phyloP scores from a whole-genome alignment of 2,329 filamentous ascomycete species.

The Onygenales sp. region DNA sequence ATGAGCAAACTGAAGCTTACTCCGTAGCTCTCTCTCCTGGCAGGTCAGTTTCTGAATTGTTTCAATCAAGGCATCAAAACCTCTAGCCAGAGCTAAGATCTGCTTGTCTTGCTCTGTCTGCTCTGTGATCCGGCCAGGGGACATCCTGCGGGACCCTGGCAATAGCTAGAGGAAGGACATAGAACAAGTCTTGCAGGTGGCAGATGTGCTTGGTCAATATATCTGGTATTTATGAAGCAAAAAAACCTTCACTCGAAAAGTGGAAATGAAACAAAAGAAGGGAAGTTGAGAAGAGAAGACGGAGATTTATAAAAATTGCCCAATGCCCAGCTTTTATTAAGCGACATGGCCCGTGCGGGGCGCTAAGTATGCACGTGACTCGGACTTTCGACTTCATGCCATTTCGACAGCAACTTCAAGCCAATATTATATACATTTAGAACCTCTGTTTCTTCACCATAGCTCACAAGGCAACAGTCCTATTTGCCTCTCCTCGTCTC shows the following conservation, averaged over 20 bases:
- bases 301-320: neutral
- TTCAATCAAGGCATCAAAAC: slow-evolving; percentile 34
- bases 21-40: slow-evolving; percentile 30
- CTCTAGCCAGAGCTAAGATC: slow-evolving; percentile 27
- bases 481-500: too few species aligned
- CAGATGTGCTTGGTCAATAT: too few species aligned
- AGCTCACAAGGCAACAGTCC: too few species aligned
- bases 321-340: neutral
- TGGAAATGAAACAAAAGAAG: too few species aligned
- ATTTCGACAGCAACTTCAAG: neutral
- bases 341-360: neutral
- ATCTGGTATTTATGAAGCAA: too few species aligned
- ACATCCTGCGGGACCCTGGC: slow-evolving; percentile 15
- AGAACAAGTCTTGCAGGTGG: too few species aligned
- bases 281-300: neutral
- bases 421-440: too few species aligned
- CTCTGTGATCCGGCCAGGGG: slow-evolving; percentile 21
- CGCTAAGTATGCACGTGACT: neutral
- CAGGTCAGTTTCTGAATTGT: slow-evolving; percentile 29
- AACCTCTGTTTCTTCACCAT: too few species aligned
- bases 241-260: too few species aligned
- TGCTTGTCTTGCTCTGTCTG: slow-evolving; percentile 25
- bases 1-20: slow-evolving; percentile 28
- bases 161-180: neutral
- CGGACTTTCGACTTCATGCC: neutral